phyloP scores from a whole-genome alignment of 108 stramenopile species.

The Thalassiosira profunda region DNA sequence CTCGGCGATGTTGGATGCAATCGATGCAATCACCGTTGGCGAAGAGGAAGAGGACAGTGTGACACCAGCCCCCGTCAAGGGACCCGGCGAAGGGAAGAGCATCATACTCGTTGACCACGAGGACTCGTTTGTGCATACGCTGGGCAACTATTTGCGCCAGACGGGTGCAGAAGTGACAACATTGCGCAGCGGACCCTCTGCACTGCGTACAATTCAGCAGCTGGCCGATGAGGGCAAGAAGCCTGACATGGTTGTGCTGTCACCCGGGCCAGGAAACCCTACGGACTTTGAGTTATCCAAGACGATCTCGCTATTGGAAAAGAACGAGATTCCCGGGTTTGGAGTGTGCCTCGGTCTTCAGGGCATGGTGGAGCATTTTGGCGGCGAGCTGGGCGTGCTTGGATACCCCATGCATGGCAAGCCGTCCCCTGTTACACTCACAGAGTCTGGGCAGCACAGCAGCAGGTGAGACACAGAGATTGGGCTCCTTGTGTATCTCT shows the following conservation, averaged over 20 bases:
- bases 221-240: constrained; percentile 78
- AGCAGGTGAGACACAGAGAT: constrained; percentile 46
- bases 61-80: constrained; percentile 24
- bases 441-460: constrained; percentile 58
- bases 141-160: constrained; percentile 98
- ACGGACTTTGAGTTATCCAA: constrained; percentile 91
- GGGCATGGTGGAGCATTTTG: constrained; percentile 98
- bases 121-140: constrained; percentile 98
- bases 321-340: constrained; percentile 92
- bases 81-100: constrained; percentile 81
- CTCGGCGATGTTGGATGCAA: constrained; percentile 96
- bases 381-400: constrained; percentile 93
- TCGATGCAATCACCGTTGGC: constrained; percentile 42
- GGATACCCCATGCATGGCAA: constrained; percentile 98
- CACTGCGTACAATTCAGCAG: constrained; percentile 70
- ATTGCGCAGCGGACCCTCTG: constrained; percentile 91
- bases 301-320: constrained; percentile 78
- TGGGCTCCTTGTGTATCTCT: neutral
- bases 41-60: constrained; percentile 18
- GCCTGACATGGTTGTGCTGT: constrained; percentile 94
- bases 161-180: constrained; percentile 95
- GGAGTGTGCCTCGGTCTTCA: constrained; percentile 98
- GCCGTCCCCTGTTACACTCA: constrained; percentile 84
- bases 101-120: constrained; percentile 97
- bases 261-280: constrained; percentile 98